Base-by-base conservation (phyloP, 1,284 basidiomycete genomes). In the Sporisorium scitamineum region DNA sequence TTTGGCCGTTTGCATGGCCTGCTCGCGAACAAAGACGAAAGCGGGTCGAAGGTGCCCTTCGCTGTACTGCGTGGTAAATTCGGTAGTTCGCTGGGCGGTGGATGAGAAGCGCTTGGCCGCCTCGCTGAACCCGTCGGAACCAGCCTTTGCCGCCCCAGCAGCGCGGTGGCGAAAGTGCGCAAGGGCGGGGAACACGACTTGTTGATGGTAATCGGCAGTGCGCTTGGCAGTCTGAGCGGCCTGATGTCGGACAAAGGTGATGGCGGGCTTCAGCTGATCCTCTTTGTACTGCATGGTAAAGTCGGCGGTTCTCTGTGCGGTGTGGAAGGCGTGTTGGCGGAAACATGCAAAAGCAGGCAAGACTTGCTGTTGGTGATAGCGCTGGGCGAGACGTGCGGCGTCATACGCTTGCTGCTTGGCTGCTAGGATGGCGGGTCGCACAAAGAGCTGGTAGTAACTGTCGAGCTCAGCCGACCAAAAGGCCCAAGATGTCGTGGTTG, bases 401-500 rank as follows among this genome's bases (percentile, higher is more conserved):
- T 74, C 56, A 11, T 24, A 53, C 3, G 65, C 58, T 24, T 69
- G 71, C 16, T 56, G 20, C 5, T 55, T 61, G 27, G 58, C 57
- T 22, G 57, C 45, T 26, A 39, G 3, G n/a, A 69, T 13, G 26
- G 66, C 54, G 11, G 71, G 66, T 27, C 50, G 45, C 14, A 69
- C 41, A 3, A 44, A 58, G 1, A 45, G 56, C 27, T 54, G 47
- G 14, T 61, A 29, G 55, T 69, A 58, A 11, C 37, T 59, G 27
- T 61, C 45, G 37, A 74, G 61, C 26, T 69, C 61, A 5, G 41
- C 57, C 13, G 65, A 29, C 71, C 71, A 74, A 42, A 61, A 74
- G 22, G 48, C 62, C 71, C 71, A 74, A 5, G 71, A 58, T 5
- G 55, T 62, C 10, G 69, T 71, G 50, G 69, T 66, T 8, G 69